phyloP scores from a whole-genome alignment of 805 yeast genomes.

The Kockiozyma suomiensis region DNA sequence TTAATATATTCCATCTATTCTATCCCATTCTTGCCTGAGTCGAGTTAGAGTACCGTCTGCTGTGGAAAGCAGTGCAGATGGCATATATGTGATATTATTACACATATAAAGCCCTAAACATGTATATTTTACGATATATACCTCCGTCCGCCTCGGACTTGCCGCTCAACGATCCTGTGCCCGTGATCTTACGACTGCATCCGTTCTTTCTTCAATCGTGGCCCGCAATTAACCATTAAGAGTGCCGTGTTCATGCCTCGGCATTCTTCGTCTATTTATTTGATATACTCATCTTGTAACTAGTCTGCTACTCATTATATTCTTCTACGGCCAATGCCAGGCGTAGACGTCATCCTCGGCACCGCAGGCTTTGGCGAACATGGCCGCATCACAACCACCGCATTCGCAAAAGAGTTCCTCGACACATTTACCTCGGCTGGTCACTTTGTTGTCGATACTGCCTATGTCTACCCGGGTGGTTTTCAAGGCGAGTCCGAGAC shows the following conservation, averaged over 20 bases:
- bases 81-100: background rate
- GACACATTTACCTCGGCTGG: slow-evolving; percentile 24
- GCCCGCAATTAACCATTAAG: too few species aligned
- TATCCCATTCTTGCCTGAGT: too few species aligned
- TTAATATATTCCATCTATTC: too few species aligned
- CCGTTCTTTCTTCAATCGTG: background rate
- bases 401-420: slow-evolving; percentile 24
- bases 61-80: background rate
- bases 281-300: background rate
- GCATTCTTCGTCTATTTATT: background rate
- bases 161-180: background rate
- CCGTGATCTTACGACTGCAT: background rate
- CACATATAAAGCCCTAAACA: background rate
- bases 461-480: slow-evolving; percentile 31
- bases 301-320: too few species aligned
- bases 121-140: background rate
- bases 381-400: slow-evolving; percentile 27
- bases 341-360: slow-evolving; percentile 28
- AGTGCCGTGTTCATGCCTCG: too few species aligned
- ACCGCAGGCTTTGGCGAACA: slow-evolving; percentile 35
- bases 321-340: slow-evolving; percentile 1
- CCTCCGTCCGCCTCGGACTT: background rate
- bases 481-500: slow-evolving; percentile 31
- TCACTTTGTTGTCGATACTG: slow-evolving; percentile 26
- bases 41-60: too few species aligned